Evolutionary conservation across 441 rosid genomes (phyloP).

Genomic region (California macrophylla): DNA sequence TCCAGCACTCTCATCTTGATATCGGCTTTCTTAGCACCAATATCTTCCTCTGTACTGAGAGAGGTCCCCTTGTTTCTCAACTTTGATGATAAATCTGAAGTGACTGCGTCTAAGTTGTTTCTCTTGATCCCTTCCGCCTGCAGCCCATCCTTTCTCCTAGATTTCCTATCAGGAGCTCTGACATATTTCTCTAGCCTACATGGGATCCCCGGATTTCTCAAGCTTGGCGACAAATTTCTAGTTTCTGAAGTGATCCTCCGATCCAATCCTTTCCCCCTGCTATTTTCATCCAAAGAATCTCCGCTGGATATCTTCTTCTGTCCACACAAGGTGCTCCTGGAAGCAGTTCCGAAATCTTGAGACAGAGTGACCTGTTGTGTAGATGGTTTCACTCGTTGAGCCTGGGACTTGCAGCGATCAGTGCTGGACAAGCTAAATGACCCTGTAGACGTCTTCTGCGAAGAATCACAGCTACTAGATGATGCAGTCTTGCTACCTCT

Average conservation of each 20-base stretch:
- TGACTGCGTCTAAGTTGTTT: slow-evolving; percentile 14
- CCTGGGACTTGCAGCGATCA: slow-evolving; percentile 23
- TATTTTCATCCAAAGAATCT: slow-evolving; percentile 22
- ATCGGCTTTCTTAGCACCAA: slow-evolving; percentile 12
- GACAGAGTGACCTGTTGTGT: slow-evolving; percentile 20
- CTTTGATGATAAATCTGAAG: slow-evolving; percentile 20
- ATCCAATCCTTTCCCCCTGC: slow-evolving; percentile 23
- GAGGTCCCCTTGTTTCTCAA: slow-evolving; percentile 16
- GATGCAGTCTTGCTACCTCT: slow-evolving; percentile 23
- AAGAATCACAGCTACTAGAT: slow-evolving; percentile 16
- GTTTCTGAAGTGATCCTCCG: slow-evolving; percentile 23
- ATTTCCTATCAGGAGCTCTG: slow-evolving; percentile 18
- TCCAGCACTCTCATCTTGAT: slow-evolving; percentile 21
- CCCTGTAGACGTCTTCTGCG: slow-evolving; percentile 21
- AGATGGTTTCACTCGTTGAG: slow-evolving; percentile 21
- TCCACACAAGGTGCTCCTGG: slow-evolving; percentile 32
- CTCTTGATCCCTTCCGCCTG: slow-evolving; percentile 16
- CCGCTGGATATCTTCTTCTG: slow-evolving; percentile 25
- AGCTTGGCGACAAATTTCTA: slow-evolving; percentile 23
- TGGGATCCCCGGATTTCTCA: slow-evolving; percentile 19
- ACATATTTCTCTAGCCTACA: slow-evolving; percentile 20
- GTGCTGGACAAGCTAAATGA: slow-evolving; percentile 24
- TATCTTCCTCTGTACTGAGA: slow-evolving; percentile 18
- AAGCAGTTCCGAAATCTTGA: slow-evolving; percentile 31
- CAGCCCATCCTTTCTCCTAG: slow-evolving; percentile 16